Evolutionary conservation across 768 basidiomycete species (phyloP).

Genomic region (Pluteus cervinus): DNA sequence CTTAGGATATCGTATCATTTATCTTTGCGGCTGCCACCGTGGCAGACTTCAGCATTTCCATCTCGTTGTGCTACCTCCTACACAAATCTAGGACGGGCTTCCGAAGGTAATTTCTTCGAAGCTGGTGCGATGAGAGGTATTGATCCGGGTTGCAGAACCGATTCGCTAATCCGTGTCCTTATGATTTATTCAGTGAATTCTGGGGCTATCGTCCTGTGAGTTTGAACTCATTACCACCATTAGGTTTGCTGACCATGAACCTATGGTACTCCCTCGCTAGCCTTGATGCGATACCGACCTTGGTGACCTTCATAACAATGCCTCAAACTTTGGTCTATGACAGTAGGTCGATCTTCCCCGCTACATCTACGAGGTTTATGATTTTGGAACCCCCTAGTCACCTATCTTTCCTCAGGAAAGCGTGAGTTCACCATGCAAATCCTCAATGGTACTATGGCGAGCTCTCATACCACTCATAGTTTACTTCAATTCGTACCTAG

Average conservation of each 20-base stretch:
- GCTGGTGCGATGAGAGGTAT: not conserved
- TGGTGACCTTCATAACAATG: constrained; percentile 44
- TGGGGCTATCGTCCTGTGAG: constrained; percentile 39
- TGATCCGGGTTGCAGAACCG: constrained; percentile 32
- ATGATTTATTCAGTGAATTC: constrained; percentile 52
- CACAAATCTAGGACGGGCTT: constrained; percentile 46
- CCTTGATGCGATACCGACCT: constrained; percentile 39
- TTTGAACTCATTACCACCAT: constrained; percentile 3
- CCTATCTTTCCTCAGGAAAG: constrained; percentile 49
- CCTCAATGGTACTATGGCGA: not conserved
- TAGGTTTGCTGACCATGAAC: not conserved
- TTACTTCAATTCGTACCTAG: constrained; percentile 53
- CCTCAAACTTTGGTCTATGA: constrained; percentile 50
- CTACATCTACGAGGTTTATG: not conserved
- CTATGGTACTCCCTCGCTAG: constrained; percentile 24
- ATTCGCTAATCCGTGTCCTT: constrained; percentile 40
- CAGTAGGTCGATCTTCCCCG: constrained; percentile 23
- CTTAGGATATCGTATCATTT: too few relatives aligned
- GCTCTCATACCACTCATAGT: constrained; percentile 25
- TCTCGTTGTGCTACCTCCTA: constrained; percentile 43
- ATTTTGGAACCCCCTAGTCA: constrained; percentile 19
- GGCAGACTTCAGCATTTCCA: constrained; percentile 45
- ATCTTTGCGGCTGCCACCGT: constrained; percentile 45
- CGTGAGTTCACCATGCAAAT: constrained; percentile 22
- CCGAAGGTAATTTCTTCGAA: constrained; percentile 27